Evolutionary conservation across 768 basidiomycete genomes (phyloP), one percentile per base, ranked within the genome.

Genomic region (Mrakia blollopis): DNA sequence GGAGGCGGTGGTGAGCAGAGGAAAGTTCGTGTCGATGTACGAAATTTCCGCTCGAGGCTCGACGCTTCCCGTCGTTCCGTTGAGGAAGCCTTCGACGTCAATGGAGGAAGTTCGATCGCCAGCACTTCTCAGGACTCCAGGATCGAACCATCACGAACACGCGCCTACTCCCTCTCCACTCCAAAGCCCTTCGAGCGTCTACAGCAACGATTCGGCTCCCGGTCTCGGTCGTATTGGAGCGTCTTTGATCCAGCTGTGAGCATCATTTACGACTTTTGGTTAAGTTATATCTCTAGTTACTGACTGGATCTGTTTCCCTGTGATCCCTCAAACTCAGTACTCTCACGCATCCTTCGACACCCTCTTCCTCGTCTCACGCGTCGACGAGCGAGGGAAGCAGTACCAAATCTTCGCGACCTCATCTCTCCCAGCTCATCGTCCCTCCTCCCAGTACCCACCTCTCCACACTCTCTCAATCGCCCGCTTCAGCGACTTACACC

Each of bases 361-460:
- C 65, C 25, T 44, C 39, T 0, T 35, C 65, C 5, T 68, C 65
- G 3, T 25, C 35, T 13, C 37, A 41, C 35, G n/a, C 65, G 65
- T 39, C 35, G 35, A 25, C 35, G 21, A 10, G 65, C 65, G 35
- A 35, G n/a, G 23, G 35, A 18, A 44, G 39, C 35, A 41, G 65
- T 23, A 35, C 35, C 65, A 68, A 68, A 23, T 39, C 47, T 4
- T 5, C 35, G 7, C 39, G 65, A 14, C 65, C 65, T 41, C 65
- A 39, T 16, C 65, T 68, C 35, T 68, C 65, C 25, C 65, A 68
- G 23, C 65, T 68, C 37, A 39, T 68, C 37, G 65, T 68, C 25
- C 65, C 65, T n/a, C 65, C 65, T 37, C 65, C 65, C 18, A 68
- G 65, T 37, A 39, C 65, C 11, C 35, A 41, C 23, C 65, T 68